Evolutionary conservation across 768 basidiomycete genomes (phyloP).

Genomic region (Coprinopsis sp.): DNA sequence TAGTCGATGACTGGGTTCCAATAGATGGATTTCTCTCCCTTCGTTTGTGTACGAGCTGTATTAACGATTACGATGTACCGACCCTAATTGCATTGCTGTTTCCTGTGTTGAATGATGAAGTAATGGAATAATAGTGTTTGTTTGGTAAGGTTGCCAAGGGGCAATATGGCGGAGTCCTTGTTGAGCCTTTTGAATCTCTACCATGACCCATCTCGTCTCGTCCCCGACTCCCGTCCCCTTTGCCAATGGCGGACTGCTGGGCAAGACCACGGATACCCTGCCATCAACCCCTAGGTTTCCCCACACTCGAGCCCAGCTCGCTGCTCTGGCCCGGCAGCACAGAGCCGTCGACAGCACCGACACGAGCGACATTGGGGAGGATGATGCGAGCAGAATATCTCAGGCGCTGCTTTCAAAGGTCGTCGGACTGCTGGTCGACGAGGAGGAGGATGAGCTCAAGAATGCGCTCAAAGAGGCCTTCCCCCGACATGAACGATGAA

Average conservation of each 20-base stretch:
- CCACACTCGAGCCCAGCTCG: slow-evolving; percentile 79
- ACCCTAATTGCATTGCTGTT: neutral
- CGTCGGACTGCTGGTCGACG: slow-evolving; percentile 66
- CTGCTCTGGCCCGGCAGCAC: slow-evolving; percentile 68
- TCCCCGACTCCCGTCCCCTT: slow-evolving; percentile 6
- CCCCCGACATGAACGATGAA: slow-evolving; percentile 56
- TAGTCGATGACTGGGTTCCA: slow-evolving; percentile 10
- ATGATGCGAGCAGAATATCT: slow-evolving; percentile 49
- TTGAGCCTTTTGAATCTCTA: neutral
- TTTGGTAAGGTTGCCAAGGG: slow-evolving; percentile 11
- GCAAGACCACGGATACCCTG: slow-evolving; percentile 5
- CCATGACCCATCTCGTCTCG: slow-evolving; percentile 2
- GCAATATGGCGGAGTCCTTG: neutral
- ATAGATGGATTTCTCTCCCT: neutral
- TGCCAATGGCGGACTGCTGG: neutral
- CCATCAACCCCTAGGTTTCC: slow-evolving; percentile 49
- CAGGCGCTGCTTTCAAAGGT: slow-evolving; percentile 65
- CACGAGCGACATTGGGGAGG: slow-evolving; percentile 54
- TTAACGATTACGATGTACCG: neutral
- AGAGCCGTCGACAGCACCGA: slow-evolving; percentile 52
- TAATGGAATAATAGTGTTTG: slow-evolving; percentile 1
- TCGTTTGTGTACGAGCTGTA: neutral
- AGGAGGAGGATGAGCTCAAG: slow-evolving; percentile 88
- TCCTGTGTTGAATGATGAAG: slow-evolving; percentile 2
- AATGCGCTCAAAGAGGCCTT: slow-evolving; percentile 63